phyloP scores from a whole-genome alignment of 108 stramenopile genomes.

The Cyclotella atomus region DNA sequence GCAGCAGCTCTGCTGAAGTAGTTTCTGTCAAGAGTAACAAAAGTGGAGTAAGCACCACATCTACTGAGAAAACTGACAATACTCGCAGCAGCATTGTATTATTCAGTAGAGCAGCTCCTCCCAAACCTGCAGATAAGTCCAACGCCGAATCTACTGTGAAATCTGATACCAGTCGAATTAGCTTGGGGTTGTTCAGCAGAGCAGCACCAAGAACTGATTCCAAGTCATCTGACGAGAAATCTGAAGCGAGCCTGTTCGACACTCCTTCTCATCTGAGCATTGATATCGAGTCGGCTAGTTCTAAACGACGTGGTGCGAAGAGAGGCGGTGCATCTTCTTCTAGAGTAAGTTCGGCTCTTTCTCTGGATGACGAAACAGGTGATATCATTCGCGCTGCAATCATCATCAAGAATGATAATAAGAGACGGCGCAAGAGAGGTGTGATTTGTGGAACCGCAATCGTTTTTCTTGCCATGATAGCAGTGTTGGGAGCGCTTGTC shows the following conservation, averaged over 20 bases:
- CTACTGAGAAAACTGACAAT: background rate
- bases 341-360: background rate
- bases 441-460: background rate
- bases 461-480: background rate
- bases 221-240: background rate
- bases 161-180: background rate
- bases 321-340: background rate
- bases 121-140: background rate
- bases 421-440: background rate
- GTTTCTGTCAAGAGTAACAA: background rate
- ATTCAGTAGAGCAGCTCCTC: background rate
- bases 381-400: conserved; percentile 7
- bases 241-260: background rate
- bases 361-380: background rate
- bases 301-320: background rate
- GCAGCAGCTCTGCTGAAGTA: background rate
- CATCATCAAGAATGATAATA: background rate
- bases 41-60: background rate
- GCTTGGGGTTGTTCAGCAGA: conserved; percentile 1
- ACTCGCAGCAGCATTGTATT: background rate
- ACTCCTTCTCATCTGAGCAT: conserved; percentile 4
- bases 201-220: background rate
- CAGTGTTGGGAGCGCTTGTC: background rate
- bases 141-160: background rate
- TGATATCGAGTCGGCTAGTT: conserved; percentile 5